A percentile compares a stretch with the other conserved stretches of the same genome.
These are phyloP conservation scores for Trifolium fragiferum DNA, from an alignment of 306 rosid species.

Conservation along the genomic window DNA sequence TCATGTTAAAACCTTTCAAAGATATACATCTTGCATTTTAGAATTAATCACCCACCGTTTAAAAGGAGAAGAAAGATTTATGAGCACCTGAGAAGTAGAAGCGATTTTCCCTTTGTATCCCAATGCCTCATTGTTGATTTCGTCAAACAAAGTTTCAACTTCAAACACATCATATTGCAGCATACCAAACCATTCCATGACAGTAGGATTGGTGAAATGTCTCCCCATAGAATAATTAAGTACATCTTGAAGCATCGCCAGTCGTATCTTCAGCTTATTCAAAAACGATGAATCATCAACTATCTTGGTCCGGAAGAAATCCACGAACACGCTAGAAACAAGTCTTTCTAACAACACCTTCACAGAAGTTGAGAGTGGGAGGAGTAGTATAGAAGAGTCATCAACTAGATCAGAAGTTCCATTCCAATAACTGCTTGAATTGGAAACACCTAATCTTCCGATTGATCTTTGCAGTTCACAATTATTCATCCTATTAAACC, in stretches of 20 bases:
- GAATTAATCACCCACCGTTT: background rate
- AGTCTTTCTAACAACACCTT: background rate
- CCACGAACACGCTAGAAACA: background rate
- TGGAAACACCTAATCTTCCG: no score
- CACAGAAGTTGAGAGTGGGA: background rate
- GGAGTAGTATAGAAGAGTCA: background rate
- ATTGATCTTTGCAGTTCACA: no score
- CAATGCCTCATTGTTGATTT: background rate
- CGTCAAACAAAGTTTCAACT: background rate
- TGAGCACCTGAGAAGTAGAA: background rate
- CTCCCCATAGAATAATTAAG: background rate
- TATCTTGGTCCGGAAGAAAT: background rate
- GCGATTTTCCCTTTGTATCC: background rate
- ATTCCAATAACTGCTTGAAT: no score
- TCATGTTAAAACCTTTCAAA: no score
- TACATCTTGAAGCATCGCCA: no score
- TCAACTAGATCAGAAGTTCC: no score
- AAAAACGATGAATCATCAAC: background rate
- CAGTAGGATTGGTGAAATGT: background rate
- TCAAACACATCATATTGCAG: conserved; percentile 19
- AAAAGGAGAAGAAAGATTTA: background rate
- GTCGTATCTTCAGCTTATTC: background rate
- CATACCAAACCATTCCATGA: background rate
- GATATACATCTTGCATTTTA: no score
- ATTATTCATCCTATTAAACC: background rate